Evolutionary conservation across 495 filamentous ascomycete genomes (phyloP).

Genomic region (Bacidia rubella): DNA sequence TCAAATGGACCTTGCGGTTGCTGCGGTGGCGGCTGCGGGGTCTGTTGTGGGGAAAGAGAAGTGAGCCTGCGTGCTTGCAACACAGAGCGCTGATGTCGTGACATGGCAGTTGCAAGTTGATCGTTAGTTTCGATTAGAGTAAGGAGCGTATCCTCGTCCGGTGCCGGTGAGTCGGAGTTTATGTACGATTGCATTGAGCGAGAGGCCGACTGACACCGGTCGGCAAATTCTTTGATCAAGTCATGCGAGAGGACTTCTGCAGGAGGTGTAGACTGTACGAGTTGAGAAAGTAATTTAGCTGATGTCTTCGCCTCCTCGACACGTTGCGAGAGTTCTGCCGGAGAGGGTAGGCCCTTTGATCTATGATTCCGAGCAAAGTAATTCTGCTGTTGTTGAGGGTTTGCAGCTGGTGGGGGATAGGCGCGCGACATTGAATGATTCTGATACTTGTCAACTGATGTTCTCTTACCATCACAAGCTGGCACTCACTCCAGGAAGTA

Average conservation of each 20-base stretch:
- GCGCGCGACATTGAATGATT: neutral
- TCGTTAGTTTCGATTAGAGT: constrained; percentile 93
- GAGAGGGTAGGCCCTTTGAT: constrained; percentile 44
- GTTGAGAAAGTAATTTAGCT: constrained; percentile 78
- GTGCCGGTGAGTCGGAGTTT: constrained; percentile 55
- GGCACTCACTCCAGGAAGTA: neutral
- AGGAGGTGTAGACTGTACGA: constrained; percentile 69
- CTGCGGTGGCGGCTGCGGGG: neutral
- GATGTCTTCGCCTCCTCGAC: constrained; percentile 83
- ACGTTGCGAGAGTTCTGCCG: constrained; percentile 67
- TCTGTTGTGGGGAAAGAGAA: constrained; percentile 19
- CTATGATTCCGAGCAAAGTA: constrained; percentile 32
- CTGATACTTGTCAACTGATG: neutral
- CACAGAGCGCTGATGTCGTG: constrained; percentile 67
- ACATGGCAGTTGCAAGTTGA: constrained; percentile 61
- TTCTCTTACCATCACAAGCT: neutral
- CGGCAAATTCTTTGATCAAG: constrained; percentile 79
- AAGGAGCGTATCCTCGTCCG: constrained; percentile 85
- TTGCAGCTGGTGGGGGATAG: neutral
- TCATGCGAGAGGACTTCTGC: constrained; percentile 67
- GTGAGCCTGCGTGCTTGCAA: constrained; percentile 46
- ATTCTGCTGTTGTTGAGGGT: constrained; percentile 19
- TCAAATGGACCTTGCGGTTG: constrained; percentile 3
- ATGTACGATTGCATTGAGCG: constrained; percentile 76
- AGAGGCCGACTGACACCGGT: constrained; percentile 69